Evolutionary conservation across 2,329 filamentous ascomycete genomes (phyloP), one percentile per base, ranked within the genome.

Genomic region (Paraphoma chrysanthemicola): DNA sequence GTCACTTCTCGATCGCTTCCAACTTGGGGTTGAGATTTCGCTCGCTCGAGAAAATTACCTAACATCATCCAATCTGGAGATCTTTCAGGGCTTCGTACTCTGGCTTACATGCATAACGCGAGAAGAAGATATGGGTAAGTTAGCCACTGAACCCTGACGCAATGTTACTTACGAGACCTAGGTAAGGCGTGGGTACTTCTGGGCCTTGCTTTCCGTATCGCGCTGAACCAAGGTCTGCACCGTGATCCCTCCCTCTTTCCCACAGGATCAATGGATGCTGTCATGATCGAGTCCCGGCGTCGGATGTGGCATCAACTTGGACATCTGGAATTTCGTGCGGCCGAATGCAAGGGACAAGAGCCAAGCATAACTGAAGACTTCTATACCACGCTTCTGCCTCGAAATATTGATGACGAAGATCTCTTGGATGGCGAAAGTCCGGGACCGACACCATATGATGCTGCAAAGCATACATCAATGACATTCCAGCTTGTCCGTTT

Each of bases 281-380:
- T 77, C 14, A 76, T 72, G 8, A 75, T 76, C n/a, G 75, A 78
- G 48, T 51, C 71, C 23, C 72, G 75, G 17, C 72, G 75, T 16
- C 66, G 74, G 6, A 62, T 74, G 46, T 77, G 74, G 75, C 69
- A 76, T 63, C 74, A 77, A 45, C 56, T 78, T 33, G 75, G 73
- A 36, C 70, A 77, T 49, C 62, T 78, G 8, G 75, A 78, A 39
- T 76, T 72, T 48, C 69, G 74, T 42, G 72, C 75, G 10, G 73
- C 74, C 6, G 75, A 78, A 48, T 76, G 72, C 39, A 77, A 76
- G 58, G 75, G 75, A 1, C 75, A 77, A 53, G 75, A 78, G 44
- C 74, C 75, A 7, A 71, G 67, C 44, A 67, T 78, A 30, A 66
- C 67, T 7, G 74, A 76, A 36, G 75, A 77, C 23, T 72, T 74